These are phyloP conservation scores for Thalia dealbata DNA, from an alignment of 176 grass and related monocot genomes.

Conservation along the genomic window DNA sequence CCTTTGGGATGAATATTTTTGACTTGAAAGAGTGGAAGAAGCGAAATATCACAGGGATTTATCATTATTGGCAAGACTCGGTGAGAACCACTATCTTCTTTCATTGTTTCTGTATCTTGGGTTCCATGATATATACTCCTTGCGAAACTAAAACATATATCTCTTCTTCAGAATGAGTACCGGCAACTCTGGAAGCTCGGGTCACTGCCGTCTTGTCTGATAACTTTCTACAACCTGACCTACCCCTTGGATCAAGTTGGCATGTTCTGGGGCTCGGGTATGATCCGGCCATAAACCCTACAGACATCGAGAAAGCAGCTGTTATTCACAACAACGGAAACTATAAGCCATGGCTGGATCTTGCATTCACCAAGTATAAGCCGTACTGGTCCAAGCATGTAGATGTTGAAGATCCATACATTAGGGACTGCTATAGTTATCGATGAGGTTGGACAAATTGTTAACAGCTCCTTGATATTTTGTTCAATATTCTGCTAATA, in stretches of 20 bases:
- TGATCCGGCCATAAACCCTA: constrained; percentile 69
- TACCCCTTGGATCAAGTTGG: constrained; percentile 73
- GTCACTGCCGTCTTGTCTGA: constrained; percentile 72
- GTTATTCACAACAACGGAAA: constrained; percentile 96
- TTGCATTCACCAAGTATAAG: constrained; percentile 89
- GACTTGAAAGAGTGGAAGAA: constrained; percentile 85
- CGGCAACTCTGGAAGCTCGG: constrained; percentile 92
- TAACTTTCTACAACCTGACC: constrained; percentile 98
- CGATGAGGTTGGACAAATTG: constrained; percentile 15
- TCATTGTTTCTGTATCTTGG: not conserved
- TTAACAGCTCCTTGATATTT: not conserved
- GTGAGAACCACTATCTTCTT: constrained; percentile 31
- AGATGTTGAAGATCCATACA: constrained; percentile 47
- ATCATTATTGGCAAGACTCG: constrained; percentile 96
- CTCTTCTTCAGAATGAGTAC: constrained; percentile 53
- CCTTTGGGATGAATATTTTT: constrained; percentile 99
- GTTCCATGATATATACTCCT: not conserved
- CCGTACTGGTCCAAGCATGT: constrained; percentile 88
- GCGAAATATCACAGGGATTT: constrained; percentile 93
- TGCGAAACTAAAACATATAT: not conserved
- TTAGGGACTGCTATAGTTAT: constrained; percentile 49
- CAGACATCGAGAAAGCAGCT: constrained; percentile 58
- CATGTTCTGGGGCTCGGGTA: constrained; percentile 94
- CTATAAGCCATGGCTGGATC: constrained; percentile 95
- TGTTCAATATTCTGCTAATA: no score